Evolutionary conservation across 2,329 filamentous ascomycete species (phyloP).

Genomic region (Massarina eburnea): DNA sequence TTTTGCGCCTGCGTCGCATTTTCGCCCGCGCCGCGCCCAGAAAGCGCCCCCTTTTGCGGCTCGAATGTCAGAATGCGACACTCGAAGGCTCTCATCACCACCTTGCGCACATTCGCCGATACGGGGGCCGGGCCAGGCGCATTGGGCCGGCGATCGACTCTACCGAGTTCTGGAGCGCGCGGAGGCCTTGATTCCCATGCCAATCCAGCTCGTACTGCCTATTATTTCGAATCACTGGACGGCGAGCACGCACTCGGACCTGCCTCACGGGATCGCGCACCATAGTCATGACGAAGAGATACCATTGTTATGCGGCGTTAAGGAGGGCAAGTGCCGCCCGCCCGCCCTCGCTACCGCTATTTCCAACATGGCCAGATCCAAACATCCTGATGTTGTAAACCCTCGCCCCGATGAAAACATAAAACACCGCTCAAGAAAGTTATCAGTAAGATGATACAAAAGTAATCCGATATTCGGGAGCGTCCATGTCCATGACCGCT

Average conservation of each 20-base stretch:
- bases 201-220: background rate
- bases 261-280: background rate
- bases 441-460: conserved; percentile 17
- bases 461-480: conserved; percentile 14
- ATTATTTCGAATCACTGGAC: background rate
- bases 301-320: background rate
- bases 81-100: background rate
- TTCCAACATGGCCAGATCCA: background rate
- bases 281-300: background rate
- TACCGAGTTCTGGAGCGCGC: background rate
- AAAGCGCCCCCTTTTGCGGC: conserved; percentile 1
- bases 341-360: background rate
- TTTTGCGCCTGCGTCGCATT: background rate
- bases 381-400: conserved; percentile 6
- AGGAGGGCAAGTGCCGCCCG: background rate
- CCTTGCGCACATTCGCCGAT: background rate
- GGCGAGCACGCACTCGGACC: background rate
- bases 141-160: background rate
- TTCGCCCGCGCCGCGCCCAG: background rate
- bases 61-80: background rate
- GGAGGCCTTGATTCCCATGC: background rate
- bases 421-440: conserved; percentile 7
- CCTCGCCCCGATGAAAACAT: conserved; percentile 1
- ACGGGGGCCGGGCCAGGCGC: no score
- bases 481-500: conserved; percentile 19